A percentile compares a stretch with the other conserved stretches of the same genome.
These are phyloP conservation scores for Cordia subcordata DNA, from an alignment of 257 asterid genomes.

Conservation along the genomic window DNA sequence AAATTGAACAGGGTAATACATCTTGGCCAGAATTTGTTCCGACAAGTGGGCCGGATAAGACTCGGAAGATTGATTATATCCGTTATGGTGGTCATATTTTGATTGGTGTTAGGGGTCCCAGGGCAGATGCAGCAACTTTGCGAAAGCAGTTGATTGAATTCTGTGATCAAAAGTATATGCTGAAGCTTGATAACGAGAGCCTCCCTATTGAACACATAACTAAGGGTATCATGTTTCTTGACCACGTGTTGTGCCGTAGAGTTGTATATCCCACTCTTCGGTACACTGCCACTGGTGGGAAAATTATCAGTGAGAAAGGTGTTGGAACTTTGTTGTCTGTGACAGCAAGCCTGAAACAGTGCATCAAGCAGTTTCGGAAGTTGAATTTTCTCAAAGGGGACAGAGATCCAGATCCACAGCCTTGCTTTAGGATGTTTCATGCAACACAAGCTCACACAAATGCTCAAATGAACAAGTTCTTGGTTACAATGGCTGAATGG, in stretches of 20 bases:
- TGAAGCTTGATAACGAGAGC: conserved; percentile 87
- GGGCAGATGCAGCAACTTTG: conserved; percentile 92
- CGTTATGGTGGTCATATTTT: conserved; percentile 92
- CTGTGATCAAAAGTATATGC: conserved; percentile 79
- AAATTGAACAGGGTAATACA: conserved; percentile 85
- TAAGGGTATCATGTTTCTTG: conserved; percentile 96
- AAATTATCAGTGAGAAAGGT: conserved; percentile 93
- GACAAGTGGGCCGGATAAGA: conserved; percentile 93
- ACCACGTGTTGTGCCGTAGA: conserved; percentile 88
- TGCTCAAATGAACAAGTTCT: conserved; percentile 93
- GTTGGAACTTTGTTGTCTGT: conserved; percentile 90
- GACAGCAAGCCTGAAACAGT: conserved; percentile 93
- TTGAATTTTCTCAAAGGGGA: conserved; percentile 82
- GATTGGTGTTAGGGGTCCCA: conserved; percentile 90
- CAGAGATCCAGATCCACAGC: conserved; percentile 97
- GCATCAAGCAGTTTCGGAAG: conserved; percentile 86
- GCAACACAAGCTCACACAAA: conserved; percentile 98
- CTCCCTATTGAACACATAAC: conserved; percentile 96
- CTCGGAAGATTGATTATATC: conserved; percentile 82
- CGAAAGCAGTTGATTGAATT: conserved; percentile 86
- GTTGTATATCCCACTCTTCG: conserved; percentile 94
- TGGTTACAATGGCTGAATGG: conserved; percentile 94
- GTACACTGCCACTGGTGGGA: conserved; percentile 96
- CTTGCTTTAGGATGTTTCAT: conserved; percentile 97
- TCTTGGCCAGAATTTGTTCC: conserved; percentile 99